Base-by-base conservation (phyloP, 179 eudicot species). In the Beta corolliflora region DNA sequence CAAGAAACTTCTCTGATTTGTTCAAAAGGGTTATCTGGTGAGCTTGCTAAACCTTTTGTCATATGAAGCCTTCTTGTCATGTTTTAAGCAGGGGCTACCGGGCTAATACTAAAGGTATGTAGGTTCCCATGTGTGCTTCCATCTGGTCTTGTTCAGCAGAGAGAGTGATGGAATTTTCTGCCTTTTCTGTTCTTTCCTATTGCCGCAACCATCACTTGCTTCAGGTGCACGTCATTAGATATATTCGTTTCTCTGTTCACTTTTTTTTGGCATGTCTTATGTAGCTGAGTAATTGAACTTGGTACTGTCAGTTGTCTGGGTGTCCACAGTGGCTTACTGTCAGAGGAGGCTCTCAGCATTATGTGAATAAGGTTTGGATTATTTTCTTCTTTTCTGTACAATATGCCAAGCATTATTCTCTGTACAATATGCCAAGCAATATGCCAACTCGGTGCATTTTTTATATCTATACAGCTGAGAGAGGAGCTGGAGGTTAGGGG, bases 301-400 rank as follows among this genome's bases (percentile, higher is more conserved):
- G 64, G 68, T 56, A 44, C 23, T 46, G 67, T 46, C 91, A 95
- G 98, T 81, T 95, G 72, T 87, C 93, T 84, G 94, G 97, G 68
- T 97, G 97, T 74, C 98, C 98, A 77, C 97, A 90, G 59, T 93
- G 98, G 95, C 97, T 95, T 73, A 93, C 97, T 5, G 91, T 92
- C 63, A 92, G 69, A 85, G 88, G 97, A 83, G 92, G 97, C 68
- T 95, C 97, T 18, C 98, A 91, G 25, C 77, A 80, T n/a, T 95
- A 92, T 73, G 93, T 95, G 55, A 84, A 89, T 55, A 93, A 86
- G 97, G 98, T 88, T 59, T 55, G 5, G 13, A 67, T 60, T 36
- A 36, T 29, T 5, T 3, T 67, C 19, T 52, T 21, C 3, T 60
- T 29, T 46, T 15, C 23, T 44, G 13, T 61, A 46, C 41, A 73